A percentile compares a stretch with the other conserved stretches of the same genome.
These are phyloP conservation scores for Suillus brevipes DNA, from an alignment of 768 basidiomycete species.

Conservation along the genomic window DNA sequence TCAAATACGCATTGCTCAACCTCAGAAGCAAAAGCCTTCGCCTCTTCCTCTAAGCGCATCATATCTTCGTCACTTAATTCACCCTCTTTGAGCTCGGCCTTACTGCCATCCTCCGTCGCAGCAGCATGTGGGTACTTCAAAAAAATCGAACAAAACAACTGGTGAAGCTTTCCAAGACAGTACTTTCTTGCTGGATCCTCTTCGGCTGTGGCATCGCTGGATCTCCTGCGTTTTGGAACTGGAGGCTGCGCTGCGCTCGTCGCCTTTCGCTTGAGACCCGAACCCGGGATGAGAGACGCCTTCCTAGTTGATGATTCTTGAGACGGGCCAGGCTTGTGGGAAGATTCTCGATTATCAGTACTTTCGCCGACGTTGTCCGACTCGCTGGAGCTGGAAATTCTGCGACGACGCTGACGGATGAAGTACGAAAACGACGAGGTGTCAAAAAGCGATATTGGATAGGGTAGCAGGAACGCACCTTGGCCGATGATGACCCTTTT, in stretches of 20 bases:
- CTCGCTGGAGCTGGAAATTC: conserved; percentile 41
- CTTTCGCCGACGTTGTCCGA: conserved; percentile 38
- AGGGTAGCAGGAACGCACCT: conserved; percentile 41
- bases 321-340: conserved; percentile 21
- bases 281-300: conserved; percentile 21
- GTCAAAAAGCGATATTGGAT: conserved; percentile 17
- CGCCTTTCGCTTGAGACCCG: conserved; percentile 56
- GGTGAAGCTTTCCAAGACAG: conserved; percentile 74
- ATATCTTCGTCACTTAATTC: conserved; percentile 64
- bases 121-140: conserved; percentile 61
- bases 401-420: conserved; percentile 45
- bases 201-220: conserved; percentile 39
- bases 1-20: conserved; percentile 80
- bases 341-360: conserved; percentile 3
- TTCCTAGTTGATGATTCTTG: conserved; percentile 20
- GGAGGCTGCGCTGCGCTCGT: conserved; percentile 37
- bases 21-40: conserved; percentile 64
- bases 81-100: conserved; percentile 47
- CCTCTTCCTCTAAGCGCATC: conserved; percentile 51
- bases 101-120: conserved; percentile 31
- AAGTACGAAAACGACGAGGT: conserved; percentile 9
- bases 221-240: conserved; percentile 49
- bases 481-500: conserved; percentile 32
- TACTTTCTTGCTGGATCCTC: conserved; percentile 82
- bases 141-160: conserved; percentile 71